Evolutionary conservation across 139 green algal species (phyloP), one percentile per base, ranked within the genome.

Genomic region (Chlamydomonas asymmetrica): DNA sequence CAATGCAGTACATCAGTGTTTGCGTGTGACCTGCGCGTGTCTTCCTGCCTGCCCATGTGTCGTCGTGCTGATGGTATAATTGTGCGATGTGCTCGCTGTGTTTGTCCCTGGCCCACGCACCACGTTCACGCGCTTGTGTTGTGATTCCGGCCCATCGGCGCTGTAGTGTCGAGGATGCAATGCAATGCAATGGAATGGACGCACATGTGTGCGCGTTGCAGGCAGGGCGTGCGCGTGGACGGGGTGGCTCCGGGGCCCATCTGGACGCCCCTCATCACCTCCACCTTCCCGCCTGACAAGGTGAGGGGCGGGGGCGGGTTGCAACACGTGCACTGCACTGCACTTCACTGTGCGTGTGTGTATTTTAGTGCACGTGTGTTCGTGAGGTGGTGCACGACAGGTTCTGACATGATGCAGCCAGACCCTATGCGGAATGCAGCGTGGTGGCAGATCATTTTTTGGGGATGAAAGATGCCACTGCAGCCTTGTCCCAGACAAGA

Each of bases 171-270:
- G n/a, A n/a, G n/a, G n/a, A n/a, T n/a, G n/a, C n/a, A n/a, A n/a
- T n/a, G n/a, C n/a, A n/a, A n/a, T n/a, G n/a, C n/a, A n/a, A n/a
- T n/a, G n/a, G n/a, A n/a, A n/a, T n/a, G n/a, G n/a, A n/a, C n/a
- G n/a, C n/a, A n/a, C n/a, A n/a, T n/a, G n/a, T n/a, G n/a, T n/a
- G n/a, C n/a, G n/a, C n/a, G n/a, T n/a, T n/a, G n/a, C n/a, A n/a
- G n/a, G n/a, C n/a, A n/a, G n/a, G 75, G 83, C 66, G 94, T 94
- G 61, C 84, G 90, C 3, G 90, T 95, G 5, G 95, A 94, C 35
- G 81, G 80, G 2, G 90, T 95, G 34, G 90, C 90, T 3, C 81
- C 89, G 0, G 90, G 90, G 2, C 90, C 90, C 45, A 90, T 94
- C 56, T 93, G 84, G 89, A 94, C 87, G 16, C 89, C 90, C 0